Evolutionary conservation across 2,329 filamentous ascomycete species (phyloP).

Genomic region (Westerdykella ornata): DNA sequence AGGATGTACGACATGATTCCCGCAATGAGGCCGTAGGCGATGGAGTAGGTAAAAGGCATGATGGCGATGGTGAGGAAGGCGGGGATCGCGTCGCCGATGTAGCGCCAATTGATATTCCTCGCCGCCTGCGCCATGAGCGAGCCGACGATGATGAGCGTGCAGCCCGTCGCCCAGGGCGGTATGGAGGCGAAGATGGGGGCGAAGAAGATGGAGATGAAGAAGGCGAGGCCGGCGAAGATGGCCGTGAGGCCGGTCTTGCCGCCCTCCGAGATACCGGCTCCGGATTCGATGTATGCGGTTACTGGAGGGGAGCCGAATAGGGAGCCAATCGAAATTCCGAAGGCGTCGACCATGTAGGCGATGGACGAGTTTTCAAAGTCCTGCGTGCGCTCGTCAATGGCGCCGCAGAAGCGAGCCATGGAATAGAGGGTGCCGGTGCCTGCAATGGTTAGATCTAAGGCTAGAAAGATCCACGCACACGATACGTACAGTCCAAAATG

Average conservation of each 20-base stretch:
- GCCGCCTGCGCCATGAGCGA: conserved; percentile 76
- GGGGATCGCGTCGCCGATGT: conserved; percentile 75
- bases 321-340: conserved; percentile 73
- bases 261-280: conserved; percentile 81
- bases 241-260: conserved; percentile 80
- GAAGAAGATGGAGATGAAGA: conserved; percentile 75
- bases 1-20: conserved; percentile 71
- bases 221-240: conserved; percentile 70
- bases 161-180: conserved; percentile 82
- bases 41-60: conserved; percentile 88
- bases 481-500: conserved; percentile 61
- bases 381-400: conserved; percentile 73
- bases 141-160: conserved; percentile 81
- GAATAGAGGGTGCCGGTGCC: conserved; percentile 76
- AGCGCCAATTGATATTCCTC: conserved; percentile 77
- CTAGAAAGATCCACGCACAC: neutral
- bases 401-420: conserved; percentile 77
- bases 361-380: conserved; percentile 82
- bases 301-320: conserved; percentile 73
- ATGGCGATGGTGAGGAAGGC: conserved; percentile 76
- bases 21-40: conserved; percentile 77
- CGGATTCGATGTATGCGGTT: conserved; percentile 83
- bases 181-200: conserved; percentile 87
- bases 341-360: conserved; percentile 76
- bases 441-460: conserved; percentile 4